Percentiles rank a stretch among this genome's conserved stretches.
phyloP scores from a whole-genome alignment of 331 rosid genomes.

The Saraca asoca region DNA sequence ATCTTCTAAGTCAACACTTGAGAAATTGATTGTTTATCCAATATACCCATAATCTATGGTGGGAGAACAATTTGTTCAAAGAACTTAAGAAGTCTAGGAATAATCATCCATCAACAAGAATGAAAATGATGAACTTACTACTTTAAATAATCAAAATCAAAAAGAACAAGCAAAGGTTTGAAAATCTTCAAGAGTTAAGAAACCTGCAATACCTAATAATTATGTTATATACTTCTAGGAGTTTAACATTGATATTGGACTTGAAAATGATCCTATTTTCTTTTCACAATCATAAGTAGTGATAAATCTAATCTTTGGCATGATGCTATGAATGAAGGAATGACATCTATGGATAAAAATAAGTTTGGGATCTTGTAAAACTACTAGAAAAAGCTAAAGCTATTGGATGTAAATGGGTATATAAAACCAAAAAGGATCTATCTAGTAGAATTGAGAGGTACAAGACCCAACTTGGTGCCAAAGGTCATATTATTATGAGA shows the following conservation, averaged over 20 bases:
- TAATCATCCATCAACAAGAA: not conserved
- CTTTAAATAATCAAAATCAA: not conserved
- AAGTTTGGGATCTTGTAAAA: not conserved
- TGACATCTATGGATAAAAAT: not conserved
- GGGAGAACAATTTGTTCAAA: not conserved
- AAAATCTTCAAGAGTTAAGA: not conserved
- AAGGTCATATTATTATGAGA: not conserved
- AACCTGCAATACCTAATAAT: not conserved
- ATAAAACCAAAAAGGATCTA: not conserved
- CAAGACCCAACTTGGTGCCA: not conserved
- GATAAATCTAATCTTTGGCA: too few species aligned
- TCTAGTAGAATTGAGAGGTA: not conserved
- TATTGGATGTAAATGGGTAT: not conserved
- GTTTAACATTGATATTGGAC: not conserved
- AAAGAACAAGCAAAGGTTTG: not conserved
- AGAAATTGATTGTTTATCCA: too few species aligned
- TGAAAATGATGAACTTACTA: not conserved
- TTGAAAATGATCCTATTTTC: not conserved
- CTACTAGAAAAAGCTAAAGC: not conserved
- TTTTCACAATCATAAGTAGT: not conserved
- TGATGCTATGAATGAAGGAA: not conserved
- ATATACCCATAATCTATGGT: not conserved
- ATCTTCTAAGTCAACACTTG: too few species aligned
- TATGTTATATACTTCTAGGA: not conserved
- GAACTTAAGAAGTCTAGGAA: too few species aligned